Conservation (phyloP, 2,329 filamentous ascomycete genomes). For the Pseudogymnoascus sp. region DNA sequence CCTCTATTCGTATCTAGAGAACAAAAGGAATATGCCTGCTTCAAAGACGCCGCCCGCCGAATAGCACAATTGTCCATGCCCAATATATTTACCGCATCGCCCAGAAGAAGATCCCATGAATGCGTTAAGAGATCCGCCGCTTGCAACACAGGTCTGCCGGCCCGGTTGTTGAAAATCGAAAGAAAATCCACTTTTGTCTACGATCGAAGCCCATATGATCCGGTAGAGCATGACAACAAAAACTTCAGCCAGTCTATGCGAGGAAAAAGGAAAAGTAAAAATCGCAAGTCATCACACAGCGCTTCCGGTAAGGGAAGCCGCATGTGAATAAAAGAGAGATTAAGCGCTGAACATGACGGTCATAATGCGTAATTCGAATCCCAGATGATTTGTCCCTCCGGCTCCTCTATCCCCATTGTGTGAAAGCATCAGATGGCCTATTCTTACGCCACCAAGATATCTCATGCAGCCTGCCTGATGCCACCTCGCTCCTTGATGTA, state of each 20-base stretch:
- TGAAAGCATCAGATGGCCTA: constrained; percentile 11
- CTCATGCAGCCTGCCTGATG: constrained; percentile 26
- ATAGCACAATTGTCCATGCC: constrained; percentile 1
- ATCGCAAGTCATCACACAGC: background rate
- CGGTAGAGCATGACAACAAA: constrained; percentile 6
- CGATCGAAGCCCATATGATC: constrained; percentile 11
- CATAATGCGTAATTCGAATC: constrained; percentile 13
- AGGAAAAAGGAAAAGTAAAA: background rate
- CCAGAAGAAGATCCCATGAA: constrained; percentile 9
- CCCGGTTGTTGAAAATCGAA: constrained; percentile 2
- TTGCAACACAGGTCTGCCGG: constrained; percentile 3
- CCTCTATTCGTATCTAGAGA: constrained; percentile 8
- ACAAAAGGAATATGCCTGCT: constrained; percentile 12
- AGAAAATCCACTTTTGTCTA: constrained; percentile 14
- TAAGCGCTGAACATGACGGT: constrained; percentile 14
- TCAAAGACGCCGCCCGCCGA: constrained; percentile 11
- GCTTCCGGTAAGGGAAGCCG: background rate
- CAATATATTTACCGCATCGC: constrained; percentile 11
- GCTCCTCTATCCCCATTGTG: constrained; percentile 12
- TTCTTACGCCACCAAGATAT: constrained; percentile 13
- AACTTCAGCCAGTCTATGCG: constrained; percentile 8
- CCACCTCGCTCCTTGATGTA: constrained; percentile 31
- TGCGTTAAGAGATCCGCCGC: constrained; percentile 11
- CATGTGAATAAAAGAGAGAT: constrained; percentile 1
- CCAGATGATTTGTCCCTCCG: constrained; percentile 8